Base-by-base conservation (phyloP, 768 basidiomycete species). In the Coprinopsis cinerea region DNA sequence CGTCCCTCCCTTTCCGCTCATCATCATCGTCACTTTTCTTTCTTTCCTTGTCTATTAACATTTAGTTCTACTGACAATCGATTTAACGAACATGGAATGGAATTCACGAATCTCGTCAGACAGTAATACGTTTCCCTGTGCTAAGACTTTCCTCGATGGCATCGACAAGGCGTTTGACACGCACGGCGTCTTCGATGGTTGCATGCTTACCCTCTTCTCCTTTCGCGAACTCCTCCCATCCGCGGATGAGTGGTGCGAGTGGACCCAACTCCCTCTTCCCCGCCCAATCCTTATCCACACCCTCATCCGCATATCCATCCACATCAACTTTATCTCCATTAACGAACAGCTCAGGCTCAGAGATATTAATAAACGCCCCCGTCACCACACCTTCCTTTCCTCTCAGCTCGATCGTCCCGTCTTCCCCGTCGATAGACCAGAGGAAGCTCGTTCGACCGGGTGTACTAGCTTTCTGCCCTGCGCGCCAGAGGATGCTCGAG, bases 381-480 rank as follows among this genome's bases (percentile, higher is more conserved):
- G 30, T 32, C 9, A 32, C 9, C 30, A 32, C 15, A 7, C 30
- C 30, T 15, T 7, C 30, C 15, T 7, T 15, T 7, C 7, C 7
- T 15, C 30, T 7, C 30, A 32, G 30, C 15, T 15, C 9, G 30
- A 32, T 32, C 9, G 30, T 32, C 30, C 55, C 55, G 2, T 54
- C 40, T 32, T 51, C 49, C 14, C 55, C 49, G 14, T 57, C 55
- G 20, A 57, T 57, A 36, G 48, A 45, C 53, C 53, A 57, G 2
- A 48, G 23, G 9, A 54, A 44, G n/a, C 23, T 13, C 23, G 30
- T 36, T 15, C 53, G 42, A 17, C 55, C 55, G 4, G 54, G 54
- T 0, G 23, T 46, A 3, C 9, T 7, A 7, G 48, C 25, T 20
- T 46, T 51, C 5, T 30, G 15, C 3, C 53, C 53, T 13, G 34